These are phyloP conservation scores for Nitzschia putrida DNA, from an alignment of 108 stramenopile species.

Conservation along the genomic window DNA sequence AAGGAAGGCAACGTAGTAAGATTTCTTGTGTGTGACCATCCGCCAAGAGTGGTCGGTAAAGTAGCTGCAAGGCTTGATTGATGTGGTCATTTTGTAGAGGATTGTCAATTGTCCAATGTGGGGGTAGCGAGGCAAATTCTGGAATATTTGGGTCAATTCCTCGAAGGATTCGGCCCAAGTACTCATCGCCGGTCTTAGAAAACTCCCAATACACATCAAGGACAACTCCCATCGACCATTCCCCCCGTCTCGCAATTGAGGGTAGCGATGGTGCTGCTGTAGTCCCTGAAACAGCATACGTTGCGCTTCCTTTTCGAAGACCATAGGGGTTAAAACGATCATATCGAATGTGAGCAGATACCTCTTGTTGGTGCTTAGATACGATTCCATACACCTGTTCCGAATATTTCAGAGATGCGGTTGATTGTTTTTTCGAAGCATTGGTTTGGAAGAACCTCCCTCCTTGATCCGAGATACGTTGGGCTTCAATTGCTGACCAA, in stretches of 20 bases:
- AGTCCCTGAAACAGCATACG: constrained; percentile 38
- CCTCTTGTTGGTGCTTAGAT: neutral
- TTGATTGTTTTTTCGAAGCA: too few relatives aligned
- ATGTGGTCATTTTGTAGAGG: neutral
- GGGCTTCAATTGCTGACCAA: too few relatives aligned
- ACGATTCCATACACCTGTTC: constrained; percentile 18
- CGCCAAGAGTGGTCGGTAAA: constrained; percentile 3
- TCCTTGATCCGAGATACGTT: too few relatives aligned
- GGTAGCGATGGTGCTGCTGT: constrained; percentile 40
- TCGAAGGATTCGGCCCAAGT: constrained; percentile 38
- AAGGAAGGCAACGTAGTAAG: neutral
- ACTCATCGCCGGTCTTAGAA: constrained; percentile 42
- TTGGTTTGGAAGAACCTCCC: too few relatives aligned
- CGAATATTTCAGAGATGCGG: constrained; percentile 26
- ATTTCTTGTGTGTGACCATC: constrained; percentile 7
- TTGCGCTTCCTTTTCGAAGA: constrained; percentile 42
- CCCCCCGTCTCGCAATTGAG: constrained; percentile 39
- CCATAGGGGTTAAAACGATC: constrained; percentile 39
- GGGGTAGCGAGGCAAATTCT: constrained; percentile 38
- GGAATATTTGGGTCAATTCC: constrained; percentile 27
- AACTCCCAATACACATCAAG: constrained; percentile 48
- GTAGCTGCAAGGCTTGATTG: neutral
- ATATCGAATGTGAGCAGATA: neutral
- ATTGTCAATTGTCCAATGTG: constrained; percentile 29
- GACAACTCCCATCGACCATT: constrained; percentile 44